Evolutionary conservation across 2,329 filamentous ascomycete species (phyloP).

Genomic region (Tolypocladium pustulatum): DNA sequence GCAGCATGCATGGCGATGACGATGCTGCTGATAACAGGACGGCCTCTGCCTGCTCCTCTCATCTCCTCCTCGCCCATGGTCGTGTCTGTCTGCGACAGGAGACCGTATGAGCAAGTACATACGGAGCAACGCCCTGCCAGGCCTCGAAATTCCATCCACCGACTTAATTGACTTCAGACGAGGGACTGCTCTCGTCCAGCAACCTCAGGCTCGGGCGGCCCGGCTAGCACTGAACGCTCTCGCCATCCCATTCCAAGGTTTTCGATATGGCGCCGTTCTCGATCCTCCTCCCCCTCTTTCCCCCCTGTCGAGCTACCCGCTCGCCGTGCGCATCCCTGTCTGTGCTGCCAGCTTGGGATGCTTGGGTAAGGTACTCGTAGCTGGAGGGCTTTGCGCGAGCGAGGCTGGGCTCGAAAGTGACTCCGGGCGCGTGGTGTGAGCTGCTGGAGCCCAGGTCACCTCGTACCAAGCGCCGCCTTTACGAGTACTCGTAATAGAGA

Average conservation of each 20-base stretch:
- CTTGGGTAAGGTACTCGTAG: neutral
- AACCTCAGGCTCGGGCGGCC: neutral
- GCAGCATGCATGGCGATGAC: neutral
- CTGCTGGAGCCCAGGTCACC: neutral
- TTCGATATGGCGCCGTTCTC: neutral
- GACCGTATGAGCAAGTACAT: neutral
- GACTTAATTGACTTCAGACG: neutral
- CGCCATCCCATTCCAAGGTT: neutral
- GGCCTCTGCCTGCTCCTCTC: neutral
- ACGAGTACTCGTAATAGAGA: too few relatives aligned
- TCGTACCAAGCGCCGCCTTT: neutral
- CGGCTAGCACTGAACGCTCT: neutral
- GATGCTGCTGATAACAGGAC: neutral
- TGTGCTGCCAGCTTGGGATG: neutral
- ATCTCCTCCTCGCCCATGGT: neutral
- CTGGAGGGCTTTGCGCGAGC: neutral
- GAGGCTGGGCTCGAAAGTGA: neutral
- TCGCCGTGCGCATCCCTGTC: neutral
- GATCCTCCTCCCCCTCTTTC: neutral
- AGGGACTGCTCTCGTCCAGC: neutral
- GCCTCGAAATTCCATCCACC: neutral
- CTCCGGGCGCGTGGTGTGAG: neutral
- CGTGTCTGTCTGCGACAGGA: neutral
- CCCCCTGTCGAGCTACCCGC: neutral
- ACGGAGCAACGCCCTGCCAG: neutral